Conservation (phyloP, 2,329 filamentous ascomycete genomes). For the Trichoderma sp. region DNA sequence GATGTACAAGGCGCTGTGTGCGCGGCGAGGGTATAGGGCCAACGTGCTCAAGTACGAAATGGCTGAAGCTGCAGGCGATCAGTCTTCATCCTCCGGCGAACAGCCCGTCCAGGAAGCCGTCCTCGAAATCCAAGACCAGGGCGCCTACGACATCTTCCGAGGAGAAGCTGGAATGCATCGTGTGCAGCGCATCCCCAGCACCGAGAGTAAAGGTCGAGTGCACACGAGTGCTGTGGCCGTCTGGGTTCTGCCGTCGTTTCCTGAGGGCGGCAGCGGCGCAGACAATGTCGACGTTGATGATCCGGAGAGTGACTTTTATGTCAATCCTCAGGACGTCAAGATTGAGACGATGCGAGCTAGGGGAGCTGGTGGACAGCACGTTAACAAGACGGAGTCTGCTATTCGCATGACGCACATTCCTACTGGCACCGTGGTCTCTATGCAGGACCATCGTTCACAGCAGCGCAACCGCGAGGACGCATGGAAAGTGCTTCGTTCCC, state of each 20-base stretch:
- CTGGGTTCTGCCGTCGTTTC: slow-evolving; percentile 85
- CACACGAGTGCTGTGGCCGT: slow-evolving; percentile 93
- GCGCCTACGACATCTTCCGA: slow-evolving; percentile 79
- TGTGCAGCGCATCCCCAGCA: slow-evolving; percentile 89
- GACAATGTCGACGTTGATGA: slow-evolving; percentile 69
- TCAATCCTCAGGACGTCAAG: slow-evolving; percentile 79
- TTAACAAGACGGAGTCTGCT: slow-evolving; percentile 97
- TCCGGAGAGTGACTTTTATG: slow-evolving; percentile 87
- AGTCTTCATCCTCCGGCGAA: slow-evolving; percentile 59
- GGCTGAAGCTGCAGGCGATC: slow-evolving; percentile 62
- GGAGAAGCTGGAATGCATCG: slow-evolving; percentile 93
- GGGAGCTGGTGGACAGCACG: slow-evolving; percentile 94
- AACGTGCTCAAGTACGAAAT: slow-evolving; percentile 79
- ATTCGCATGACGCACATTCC: slow-evolving; percentile 90
- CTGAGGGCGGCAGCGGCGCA: slow-evolving; percentile 44
- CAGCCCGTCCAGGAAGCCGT: slow-evolving; percentile 81
- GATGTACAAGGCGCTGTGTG: slow-evolving; percentile 86
- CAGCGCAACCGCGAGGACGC: slow-evolving; percentile 84
- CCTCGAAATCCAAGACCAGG: slow-evolving; percentile 74
- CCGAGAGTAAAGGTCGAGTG: slow-evolving; percentile 85
- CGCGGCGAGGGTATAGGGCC: slow-evolving; percentile 64
- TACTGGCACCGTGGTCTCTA: slow-evolving; percentile 81
- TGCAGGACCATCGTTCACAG: slow-evolving; percentile 92
- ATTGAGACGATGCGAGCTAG: slow-evolving; percentile 88
- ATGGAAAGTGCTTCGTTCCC: slow-evolving; percentile 80